phyloP scores from a whole-genome alignment of 2,329 filamentous ascomycete genomes.

The Phoma herbarum region DNA sequence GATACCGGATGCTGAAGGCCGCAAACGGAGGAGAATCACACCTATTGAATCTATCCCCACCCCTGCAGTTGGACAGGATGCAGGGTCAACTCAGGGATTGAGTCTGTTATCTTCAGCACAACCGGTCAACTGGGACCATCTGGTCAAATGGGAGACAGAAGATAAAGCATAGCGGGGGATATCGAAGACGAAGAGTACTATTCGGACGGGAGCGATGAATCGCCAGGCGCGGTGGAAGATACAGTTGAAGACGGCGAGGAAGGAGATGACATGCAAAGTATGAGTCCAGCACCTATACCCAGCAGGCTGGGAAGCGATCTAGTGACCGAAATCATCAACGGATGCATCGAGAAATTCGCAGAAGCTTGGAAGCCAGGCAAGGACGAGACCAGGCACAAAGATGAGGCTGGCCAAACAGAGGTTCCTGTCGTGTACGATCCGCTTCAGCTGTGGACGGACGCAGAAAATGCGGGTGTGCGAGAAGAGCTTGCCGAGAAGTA shows the following conservation, averaged over 20 bases:
- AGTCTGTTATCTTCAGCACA: neutral
- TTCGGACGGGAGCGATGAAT: conserved; percentile 21
- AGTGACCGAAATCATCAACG: conserved; percentile 39
- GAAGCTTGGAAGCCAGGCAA: conserved; percentile 33
- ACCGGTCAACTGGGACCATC: conserved; percentile 3
- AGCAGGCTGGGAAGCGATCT: conserved; percentile 27
- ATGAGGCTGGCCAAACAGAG: conserved; percentile 8
- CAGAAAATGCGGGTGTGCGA: conserved; percentile 20
- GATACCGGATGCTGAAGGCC: neutral
- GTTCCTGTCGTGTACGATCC: conserved; percentile 26
- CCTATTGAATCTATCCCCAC: neutral
- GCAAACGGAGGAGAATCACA: conserved; percentile 9
- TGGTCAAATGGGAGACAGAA: conserved; percentile 6
- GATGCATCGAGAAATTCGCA: conserved; percentile 32
- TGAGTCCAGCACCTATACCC: neutral
- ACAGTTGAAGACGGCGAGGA: neutral
- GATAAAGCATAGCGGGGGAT: conserved; percentile 7
- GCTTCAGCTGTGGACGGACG: too few relatives aligned
- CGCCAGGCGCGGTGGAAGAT: conserved; percentile 10
- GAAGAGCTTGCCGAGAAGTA: conserved; percentile 24
- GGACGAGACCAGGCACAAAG: conserved; percentile 8
- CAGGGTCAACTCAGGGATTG: too few relatives aligned
- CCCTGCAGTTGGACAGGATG: too few relatives aligned
- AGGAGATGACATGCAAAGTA: neutral
- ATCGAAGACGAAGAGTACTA: conserved; percentile 20